Conservation (phyloP, 306 rosid genomes). For the Rubus idaeus region DNA sequence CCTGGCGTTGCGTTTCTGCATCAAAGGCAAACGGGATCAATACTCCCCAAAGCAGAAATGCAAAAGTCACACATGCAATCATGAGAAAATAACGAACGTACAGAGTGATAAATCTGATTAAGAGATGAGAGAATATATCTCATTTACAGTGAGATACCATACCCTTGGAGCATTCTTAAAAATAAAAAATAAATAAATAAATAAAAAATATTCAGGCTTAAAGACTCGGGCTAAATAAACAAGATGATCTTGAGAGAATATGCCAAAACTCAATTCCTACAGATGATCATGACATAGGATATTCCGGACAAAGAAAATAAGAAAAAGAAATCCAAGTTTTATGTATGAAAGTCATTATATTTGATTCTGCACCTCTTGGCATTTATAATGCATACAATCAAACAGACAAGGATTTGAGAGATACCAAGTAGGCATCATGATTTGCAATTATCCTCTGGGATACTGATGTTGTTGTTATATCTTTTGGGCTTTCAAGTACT, state of each 20-base stretch:
- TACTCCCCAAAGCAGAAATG: neutral
- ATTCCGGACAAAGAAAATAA: neutral
- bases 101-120: neutral
- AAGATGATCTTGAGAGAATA: neutral
- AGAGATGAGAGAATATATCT: neutral
- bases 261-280: neutral
- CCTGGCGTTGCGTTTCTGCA: constrained; percentile 93
- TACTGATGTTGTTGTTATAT: constrained; percentile 70
- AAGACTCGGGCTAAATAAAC: neutral
- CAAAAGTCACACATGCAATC: neutral
- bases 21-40: constrained; percentile 10
- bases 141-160: neutral
- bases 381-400: neutral
- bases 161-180: neutral
- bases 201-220: neutral
- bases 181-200: neutral
- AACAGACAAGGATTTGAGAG: constrained; percentile 10
- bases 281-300: neutral
- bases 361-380: neutral
- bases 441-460: constrained; percentile 91
- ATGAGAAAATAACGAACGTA: neutral
- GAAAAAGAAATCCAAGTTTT: neutral
- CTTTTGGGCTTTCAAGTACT: constrained; percentile 84
- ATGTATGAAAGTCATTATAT: neutral
- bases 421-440: constrained; percentile 87